Percentiles rank a stretch among this genome's conserved stretches.
Evolutionary conservation across 2,329 filamentous ascomycete species (phyloP).

Genomic region (Botrytis aclada): DNA sequence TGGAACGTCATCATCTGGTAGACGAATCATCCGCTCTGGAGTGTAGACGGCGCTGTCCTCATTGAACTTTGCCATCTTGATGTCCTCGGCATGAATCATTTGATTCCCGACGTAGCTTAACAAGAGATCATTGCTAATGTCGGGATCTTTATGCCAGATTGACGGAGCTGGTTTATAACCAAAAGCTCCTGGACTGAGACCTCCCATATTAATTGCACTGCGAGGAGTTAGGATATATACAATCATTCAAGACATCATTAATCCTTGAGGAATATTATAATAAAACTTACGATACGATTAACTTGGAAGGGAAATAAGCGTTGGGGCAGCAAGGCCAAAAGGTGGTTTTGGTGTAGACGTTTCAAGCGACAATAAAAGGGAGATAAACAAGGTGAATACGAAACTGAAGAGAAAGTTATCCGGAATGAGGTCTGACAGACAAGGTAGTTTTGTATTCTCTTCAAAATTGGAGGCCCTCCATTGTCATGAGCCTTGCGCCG

Average conservation of each 20-base stretch:
- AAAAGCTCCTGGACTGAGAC: neutral
- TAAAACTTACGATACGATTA: neutral
- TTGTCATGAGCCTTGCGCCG: neutral
- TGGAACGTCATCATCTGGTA: neutral
- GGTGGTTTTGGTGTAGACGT: too few species aligned
- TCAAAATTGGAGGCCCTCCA: conserved; percentile 5
- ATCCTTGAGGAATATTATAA: neutral
- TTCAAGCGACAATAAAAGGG: neutral
- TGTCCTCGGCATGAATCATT: neutral
- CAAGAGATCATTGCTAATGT: neutral
- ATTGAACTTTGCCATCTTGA: neutral
- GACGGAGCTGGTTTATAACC: neutral
- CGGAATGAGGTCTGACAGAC: neutral
- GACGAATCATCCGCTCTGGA: neutral
- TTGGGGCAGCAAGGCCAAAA: neutral
- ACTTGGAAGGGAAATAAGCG: neutral
- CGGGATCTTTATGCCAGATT: neutral
- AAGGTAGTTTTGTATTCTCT: conserved; percentile 8
- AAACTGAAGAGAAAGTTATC: neutral
- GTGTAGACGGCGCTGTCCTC: neutral
- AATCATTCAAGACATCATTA: neutral
- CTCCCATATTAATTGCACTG: neutral
- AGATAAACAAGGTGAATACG: neutral
- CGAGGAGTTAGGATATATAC: neutral
- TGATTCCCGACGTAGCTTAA: neutral